Conservation (phyloP, 768 basidiomycete species). For the Psilocybe tampanensis region DNA sequence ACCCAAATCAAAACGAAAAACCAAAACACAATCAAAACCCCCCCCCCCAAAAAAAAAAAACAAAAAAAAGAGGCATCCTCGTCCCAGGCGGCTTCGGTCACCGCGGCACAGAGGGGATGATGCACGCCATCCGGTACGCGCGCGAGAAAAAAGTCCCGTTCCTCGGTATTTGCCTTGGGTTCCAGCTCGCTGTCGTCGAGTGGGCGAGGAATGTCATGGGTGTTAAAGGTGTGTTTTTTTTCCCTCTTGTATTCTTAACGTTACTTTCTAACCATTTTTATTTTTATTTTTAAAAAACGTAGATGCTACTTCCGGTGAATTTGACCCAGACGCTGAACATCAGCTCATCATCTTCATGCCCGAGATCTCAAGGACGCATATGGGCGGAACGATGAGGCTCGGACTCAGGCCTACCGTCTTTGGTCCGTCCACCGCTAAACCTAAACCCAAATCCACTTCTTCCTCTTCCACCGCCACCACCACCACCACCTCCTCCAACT, state of each 20-base stretch:
- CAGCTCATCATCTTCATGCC: constrained; percentile 97
- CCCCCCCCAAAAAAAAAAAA: too few species aligned
- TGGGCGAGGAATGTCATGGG: constrained; percentile 88
- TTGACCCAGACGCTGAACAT: constrained; percentile 58
- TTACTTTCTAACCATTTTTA: background rate
- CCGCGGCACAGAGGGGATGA: constrained; percentile 97
- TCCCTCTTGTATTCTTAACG: too few species aligned
- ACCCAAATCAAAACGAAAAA: too few species aligned
- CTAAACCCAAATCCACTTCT: too few species aligned
- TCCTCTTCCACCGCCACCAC: background rate
- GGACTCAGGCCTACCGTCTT: constrained; percentile 97
- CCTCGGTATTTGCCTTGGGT: constrained; percentile 95
- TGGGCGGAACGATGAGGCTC: constrained; percentile 99
- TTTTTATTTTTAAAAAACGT: background rate
- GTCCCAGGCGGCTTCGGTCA: constrained; percentile 96
- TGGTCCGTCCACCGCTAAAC: constrained; percentile 30
- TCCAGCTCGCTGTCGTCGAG: constrained; percentile 96
- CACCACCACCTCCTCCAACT: background rate
- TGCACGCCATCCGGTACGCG: constrained; percentile 96
- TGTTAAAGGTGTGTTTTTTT: constrained; percentile 52
- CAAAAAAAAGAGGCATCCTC: constrained; percentile 85
- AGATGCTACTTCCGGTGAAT: constrained; percentile 90
- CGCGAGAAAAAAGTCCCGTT: constrained; percentile 94
- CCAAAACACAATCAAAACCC: too few species aligned
- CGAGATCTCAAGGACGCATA: constrained; percentile 95